Conservation (phyloP, 2,329 filamentous ascomycete species). For the Alternaria sp. region DNA sequence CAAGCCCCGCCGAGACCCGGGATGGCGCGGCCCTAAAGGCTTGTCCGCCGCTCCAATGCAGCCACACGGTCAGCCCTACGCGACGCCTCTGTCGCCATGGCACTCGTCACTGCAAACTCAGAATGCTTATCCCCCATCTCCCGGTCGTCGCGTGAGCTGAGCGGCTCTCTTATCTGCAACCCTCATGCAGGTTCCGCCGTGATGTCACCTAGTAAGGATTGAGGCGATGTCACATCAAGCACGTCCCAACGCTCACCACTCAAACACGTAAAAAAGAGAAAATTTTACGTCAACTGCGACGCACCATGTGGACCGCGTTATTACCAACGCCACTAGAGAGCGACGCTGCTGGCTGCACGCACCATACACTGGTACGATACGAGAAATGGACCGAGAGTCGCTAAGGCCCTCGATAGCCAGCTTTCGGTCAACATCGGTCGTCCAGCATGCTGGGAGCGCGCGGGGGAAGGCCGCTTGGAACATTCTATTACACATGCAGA, state of each 20-base stretch:
- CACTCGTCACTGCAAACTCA: conserved; percentile 10
- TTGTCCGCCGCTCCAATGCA: conserved; percentile 27
- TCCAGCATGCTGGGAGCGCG: conserved; percentile 19
- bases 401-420: conserved; percentile 7
- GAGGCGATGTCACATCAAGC: conserved; percentile 22
- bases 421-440: conserved; percentile 26
- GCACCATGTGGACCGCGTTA: conserved; percentile 40
- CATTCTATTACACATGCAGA: conserved; percentile 29
- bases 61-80: conserved; percentile 17
- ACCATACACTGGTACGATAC: conserved; percentile 13
- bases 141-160: neutral
- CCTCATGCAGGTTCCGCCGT: neutral
- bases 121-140: neutral
- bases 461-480: conserved; percentile 20
- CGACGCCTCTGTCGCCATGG: conserved; percentile 10
- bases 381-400: conserved; percentile 4
- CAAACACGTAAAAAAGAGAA: conserved; percentile 31
- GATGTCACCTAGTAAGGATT: neutral
- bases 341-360: conserved; percentile 6
- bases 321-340: conserved; percentile 14
- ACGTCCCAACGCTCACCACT: conserved; percentile 29
- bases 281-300: conserved; percentile 42
- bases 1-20: conserved; percentile 31
- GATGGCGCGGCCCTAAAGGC: conserved; percentile 30
- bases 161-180: conserved; percentile 1